Evolutionary conservation across 345 rosid genomes (phyloP), one percentile per base, ranked within the genome.

Genomic region (Eucalyptus decipiens): DNA sequence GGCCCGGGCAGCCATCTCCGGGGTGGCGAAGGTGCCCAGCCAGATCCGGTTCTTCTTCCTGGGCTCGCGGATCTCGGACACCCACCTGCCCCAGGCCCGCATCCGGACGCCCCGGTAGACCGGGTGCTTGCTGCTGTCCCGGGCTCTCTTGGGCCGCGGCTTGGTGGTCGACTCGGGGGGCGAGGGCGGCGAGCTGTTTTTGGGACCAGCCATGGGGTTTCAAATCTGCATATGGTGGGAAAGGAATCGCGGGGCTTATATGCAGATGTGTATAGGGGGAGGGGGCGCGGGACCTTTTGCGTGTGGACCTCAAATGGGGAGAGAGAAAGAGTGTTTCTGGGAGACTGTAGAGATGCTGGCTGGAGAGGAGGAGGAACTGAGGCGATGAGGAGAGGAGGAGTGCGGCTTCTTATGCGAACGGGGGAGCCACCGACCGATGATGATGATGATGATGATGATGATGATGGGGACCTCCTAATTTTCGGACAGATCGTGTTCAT

Each of bases 1-100:
- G 5, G 96, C 96, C 24, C 96, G 95, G 17, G 96, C 96, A 2
- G 96, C 96, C 96, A 94, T 95, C 87, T 95, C 95, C 6, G 96
- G 91, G 13, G 94, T 94, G 45, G 96, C 86, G 85, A 95, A 95
- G 37, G 95, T 95, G 10, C 96, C 96, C 16, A 95, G 91, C 96
- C 96, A 95, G 90, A 95, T 95, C 91, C 96, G 91, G 91, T 37
- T 92, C 93, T 95, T 95, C 92, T 95, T 95, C 86, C 94, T 88
- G 87, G 96, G 96, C 93, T 95, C 95, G 15, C 96, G 91, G 91
- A 95, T 95, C 92, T 95, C 96, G 32, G 96, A 94, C 6, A 95
- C 96, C 96, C 96, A 95, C 86, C 92, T 93, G 3, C 96, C 96
- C 96, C 96, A 95, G 11, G 93, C 56, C 89, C 96, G 92, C 94